Conservation (phyloP, 164 flowering plant genomes). For the Chimonanthus salicifolius region DNA sequence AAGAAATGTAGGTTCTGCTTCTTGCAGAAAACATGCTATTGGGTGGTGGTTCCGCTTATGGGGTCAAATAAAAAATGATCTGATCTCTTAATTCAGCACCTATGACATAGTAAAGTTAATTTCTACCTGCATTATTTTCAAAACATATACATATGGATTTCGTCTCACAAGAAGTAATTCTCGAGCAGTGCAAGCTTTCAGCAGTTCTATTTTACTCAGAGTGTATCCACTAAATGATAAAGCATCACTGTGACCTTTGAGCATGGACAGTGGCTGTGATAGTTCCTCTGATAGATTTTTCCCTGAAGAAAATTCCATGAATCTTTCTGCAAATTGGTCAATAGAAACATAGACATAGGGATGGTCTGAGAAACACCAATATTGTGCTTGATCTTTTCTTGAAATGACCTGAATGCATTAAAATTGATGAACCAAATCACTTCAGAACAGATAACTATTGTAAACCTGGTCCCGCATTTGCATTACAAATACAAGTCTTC, state of each 20-base stretch:
- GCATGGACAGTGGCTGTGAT: neutral
- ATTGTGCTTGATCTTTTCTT: slow-evolving; percentile 43
- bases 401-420: slow-evolving; percentile 31
- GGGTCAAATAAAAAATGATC: too few relatives aligned
- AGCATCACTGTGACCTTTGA: neutral
- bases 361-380: slow-evolving; percentile 23
- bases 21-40: too few relatives aligned
- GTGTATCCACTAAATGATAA: slow-evolving; percentile 24
- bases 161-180: slow-evolving; percentile 45
- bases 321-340: neutral
- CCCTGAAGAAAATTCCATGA: neutral
- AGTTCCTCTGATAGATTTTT: slow-evolving; percentile 1
- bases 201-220: slow-evolving; percentile 29
- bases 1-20: too few relatives aligned
- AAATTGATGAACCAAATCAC: neutral
- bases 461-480: too few relatives aligned
- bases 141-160: slow-evolving; percentile 31
- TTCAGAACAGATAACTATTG: neutral
- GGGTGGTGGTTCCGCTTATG: too few relatives aligned
- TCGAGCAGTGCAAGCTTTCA: slow-evolving; percentile 39
- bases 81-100: too few relatives aligned
- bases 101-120: neutral
- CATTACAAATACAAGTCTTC: too few relatives aligned
- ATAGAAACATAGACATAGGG: slow-evolving; percentile 1
- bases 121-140: slow-evolving; percentile 35